These are phyloP conservation scores for Aschersonia sp. DNA, from an alignment of 2,329 filamentous ascomycete species.

Conservation along the genomic window DNA sequence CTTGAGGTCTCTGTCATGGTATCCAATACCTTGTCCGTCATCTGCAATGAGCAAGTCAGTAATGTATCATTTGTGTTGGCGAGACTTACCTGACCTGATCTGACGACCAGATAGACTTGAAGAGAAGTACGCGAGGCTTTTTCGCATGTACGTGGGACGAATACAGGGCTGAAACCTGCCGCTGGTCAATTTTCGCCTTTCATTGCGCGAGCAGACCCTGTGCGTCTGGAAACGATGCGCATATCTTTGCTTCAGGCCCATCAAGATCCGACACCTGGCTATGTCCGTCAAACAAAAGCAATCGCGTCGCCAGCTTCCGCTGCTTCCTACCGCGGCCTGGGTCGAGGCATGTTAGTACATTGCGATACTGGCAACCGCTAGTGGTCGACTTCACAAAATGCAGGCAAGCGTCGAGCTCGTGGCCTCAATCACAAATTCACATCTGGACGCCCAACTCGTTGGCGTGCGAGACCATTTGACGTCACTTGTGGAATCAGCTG, in stretches of 20 bases:
- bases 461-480: background rate
- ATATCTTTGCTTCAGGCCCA: background rate
- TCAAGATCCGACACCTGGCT: background rate
- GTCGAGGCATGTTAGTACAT: no score
- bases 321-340: background rate
- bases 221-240: background rate
- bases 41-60: background rate
- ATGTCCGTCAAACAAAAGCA: background rate
- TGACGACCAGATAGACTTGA: background rate
- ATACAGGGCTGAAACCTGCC: background rate
- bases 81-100: background rate
- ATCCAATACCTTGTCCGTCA: background rate
- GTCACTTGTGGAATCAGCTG: background rate
- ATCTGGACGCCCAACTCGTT: background rate
- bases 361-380: no score
- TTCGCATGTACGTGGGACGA: background rate
- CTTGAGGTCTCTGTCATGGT: background rate
- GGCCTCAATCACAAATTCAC: background rate
- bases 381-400: no score
- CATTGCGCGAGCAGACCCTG: background rate
- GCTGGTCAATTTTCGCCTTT: background rate
- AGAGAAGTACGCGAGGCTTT: background rate
- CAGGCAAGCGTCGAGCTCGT: no score
- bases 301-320: background rate
- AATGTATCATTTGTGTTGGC: background rate